Conservation (phyloP, 2,329 filamentous ascomycete species). For the Diaporthe citrichinensis region DNA sequence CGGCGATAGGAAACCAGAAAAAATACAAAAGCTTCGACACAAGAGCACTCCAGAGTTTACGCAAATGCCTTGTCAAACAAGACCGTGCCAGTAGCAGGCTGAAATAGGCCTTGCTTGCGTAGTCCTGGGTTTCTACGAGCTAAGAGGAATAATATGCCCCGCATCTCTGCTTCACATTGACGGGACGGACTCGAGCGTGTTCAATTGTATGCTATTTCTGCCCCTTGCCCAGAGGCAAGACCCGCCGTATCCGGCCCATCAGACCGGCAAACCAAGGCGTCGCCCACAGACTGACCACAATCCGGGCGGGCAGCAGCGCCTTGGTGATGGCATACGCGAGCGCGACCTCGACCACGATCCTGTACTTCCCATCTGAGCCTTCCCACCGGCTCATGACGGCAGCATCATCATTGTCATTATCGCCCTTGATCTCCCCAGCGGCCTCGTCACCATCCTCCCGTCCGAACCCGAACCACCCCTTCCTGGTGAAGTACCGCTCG, state of each 20-base stretch:
- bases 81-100: not conserved
- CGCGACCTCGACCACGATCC: constrained; percentile 78
- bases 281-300: constrained; percentile 85
- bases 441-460: constrained; percentile 46
- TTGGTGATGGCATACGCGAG: constrained; percentile 95
- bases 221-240: constrained; percentile 32
- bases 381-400: constrained; percentile 54
- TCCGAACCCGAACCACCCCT: constrained; percentile 83
- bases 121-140: not conserved
- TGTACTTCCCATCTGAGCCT: constrained; percentile 62
- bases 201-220: constrained; percentile 7
- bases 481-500: constrained; percentile 81
- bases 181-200: not conserved
- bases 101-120: not conserved
- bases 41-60: not conserved
- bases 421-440: not conserved
- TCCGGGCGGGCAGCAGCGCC: constrained; percentile 81
- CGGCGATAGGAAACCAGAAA: constrained; percentile 42
- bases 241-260: constrained; percentile 60
- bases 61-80: not conserved
- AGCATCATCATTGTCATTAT: constrained; percentile 45
- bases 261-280: constrained; percentile 92
- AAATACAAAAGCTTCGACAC: constrained; percentile 40
- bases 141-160: too few species aligned
- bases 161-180: not conserved